phyloP scores from a whole-genome alignment of 192 early-diverging fungal genomes.

The Podila clonocystis region DNA sequence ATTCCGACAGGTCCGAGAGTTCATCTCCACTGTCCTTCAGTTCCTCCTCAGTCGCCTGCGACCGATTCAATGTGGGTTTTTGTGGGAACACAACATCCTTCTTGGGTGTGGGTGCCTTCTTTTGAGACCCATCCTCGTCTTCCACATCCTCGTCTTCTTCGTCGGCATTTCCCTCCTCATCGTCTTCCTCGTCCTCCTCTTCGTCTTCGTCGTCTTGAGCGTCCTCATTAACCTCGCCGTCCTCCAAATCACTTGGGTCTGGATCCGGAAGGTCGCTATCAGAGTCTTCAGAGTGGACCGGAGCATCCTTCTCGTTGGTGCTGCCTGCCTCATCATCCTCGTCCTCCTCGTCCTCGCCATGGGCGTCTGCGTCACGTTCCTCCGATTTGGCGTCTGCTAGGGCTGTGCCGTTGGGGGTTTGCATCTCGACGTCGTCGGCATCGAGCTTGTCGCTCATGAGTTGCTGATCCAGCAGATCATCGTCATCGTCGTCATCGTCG shows the following conservation, averaged over 20 bases:
- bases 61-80: slow-evolving; percentile 36
- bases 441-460: slow-evolving; percentile 4
- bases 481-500: slow-evolving; percentile 39
- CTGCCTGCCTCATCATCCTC: slow-evolving; percentile 10
- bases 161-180: slow-evolving; percentile 4
- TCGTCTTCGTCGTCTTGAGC: slow-evolving; percentile 22
- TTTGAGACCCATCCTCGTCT: slow-evolving; percentile 14
- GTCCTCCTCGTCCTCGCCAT: slow-evolving; percentile 18
- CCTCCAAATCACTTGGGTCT: slow-evolving; percentile 40
- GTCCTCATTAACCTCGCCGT: slow-evolving; percentile 9
- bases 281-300: slow-evolving; percentile 35
- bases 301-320: slow-evolving; percentile 6
- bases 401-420: not conserved
- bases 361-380: slow-evolving; percentile 2
- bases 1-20: slow-evolving; percentile 44
- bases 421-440: slow-evolving; percentile 3
- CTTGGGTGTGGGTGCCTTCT: slow-evolving; percentile 4
- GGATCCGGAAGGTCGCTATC: slow-evolving; percentile 41
- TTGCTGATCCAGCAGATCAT: slow-evolving; percentile 18
- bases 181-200: slow-evolving; percentile 19
- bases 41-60: slow-evolving; percentile 30
- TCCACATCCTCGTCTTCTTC: slow-evolving; percentile 14
- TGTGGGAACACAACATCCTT: slow-evolving; percentile 22
- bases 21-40: slow-evolving; percentile 51
- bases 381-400: not conserved